A percentile compares a stretch with the other conserved stretches of the same genome.
These are phyloP conservation scores for Phialophora expanda DNA, from an alignment of 2,329 filamentous ascomycete species.

Conservation along the genomic window DNA sequence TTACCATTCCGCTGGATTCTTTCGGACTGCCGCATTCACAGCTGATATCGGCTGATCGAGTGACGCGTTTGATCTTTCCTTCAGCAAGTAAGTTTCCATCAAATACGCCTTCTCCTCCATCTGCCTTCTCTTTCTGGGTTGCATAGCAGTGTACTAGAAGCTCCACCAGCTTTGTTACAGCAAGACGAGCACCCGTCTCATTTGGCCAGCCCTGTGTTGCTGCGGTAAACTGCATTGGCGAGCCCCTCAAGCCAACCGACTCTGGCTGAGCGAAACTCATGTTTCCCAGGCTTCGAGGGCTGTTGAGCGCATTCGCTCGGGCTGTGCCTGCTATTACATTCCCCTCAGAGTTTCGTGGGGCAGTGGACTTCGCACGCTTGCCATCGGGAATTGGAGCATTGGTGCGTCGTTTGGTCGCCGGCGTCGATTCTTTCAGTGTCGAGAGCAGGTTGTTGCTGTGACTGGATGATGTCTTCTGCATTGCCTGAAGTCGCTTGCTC, in stretches of 20 bases:
- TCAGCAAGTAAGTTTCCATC: conserved; percentile 18
- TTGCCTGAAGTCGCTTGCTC: conserved; percentile 33
- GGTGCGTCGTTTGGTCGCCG: conserved; percentile 21
- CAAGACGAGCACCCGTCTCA: not conserved
- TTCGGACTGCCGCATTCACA: conserved; percentile 30
- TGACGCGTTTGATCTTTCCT: conserved; percentile 20
- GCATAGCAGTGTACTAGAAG: conserved; percentile 29
- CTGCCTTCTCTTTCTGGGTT: conserved; percentile 16
- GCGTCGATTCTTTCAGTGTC: conserved; percentile 24
- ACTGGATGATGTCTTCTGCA: conserved; percentile 36
- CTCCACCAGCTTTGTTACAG: conserved; percentile 24
- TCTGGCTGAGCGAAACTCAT: not conserved
- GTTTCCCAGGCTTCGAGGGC: not conserved
- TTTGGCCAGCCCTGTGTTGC: not conserved
- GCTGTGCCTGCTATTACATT: not conserved
- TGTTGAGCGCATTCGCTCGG: not conserved
- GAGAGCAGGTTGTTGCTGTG: conserved; percentile 30
- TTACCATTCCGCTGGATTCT: conserved; percentile 20
- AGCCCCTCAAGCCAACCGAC: too few species aligned
- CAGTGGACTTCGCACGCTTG: conserved; percentile 18
- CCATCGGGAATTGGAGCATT: not conserved
- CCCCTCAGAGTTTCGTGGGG: not conserved
- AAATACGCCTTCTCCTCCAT: conserved; percentile 16
- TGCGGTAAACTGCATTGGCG: not conserved
- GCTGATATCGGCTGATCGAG: conserved; percentile 15